Base-by-base conservation (phyloP, 352 stramenopile species). In the Globisporangium takayamanum region DNA sequence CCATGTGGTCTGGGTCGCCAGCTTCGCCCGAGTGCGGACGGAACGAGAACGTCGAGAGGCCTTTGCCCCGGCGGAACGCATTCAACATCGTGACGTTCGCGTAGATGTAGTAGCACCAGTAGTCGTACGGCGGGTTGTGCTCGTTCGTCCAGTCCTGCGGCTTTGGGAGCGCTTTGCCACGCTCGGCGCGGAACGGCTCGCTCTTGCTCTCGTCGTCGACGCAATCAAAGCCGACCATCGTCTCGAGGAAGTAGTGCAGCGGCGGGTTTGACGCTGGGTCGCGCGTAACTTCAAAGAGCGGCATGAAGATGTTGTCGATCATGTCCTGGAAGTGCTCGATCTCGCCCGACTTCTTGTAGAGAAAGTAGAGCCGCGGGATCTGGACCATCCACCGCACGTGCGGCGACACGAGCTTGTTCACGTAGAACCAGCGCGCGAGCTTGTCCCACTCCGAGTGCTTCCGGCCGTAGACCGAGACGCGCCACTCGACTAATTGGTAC, bases 301-400 rank as follows among this genome's bases (percentile, higher is more conserved):
- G 97, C 60, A 85, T 60, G 69, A 99, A 99, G 36, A 99, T 98
- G 76, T 99, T 97, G 70, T 98, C 83, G 18, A 99, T 73, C 94
- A 99, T 98, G 59, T 99, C 85, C 64, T 98, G 80, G 68, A 99
- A 99, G 53, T 92, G 96, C 48, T 98, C 68, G 26, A 97, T 75
- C 63, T 96, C 78, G n/a, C 88, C 78, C 18, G 78, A 70, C 62
- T 90, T 92, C 66, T 97, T 97, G 80, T 98, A 99, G 47, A 99
- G 82, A 50, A 96, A 89, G 80, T 98, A 99, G 28, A 99, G 75
- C 16, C 97, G 83, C 36, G 97, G 96, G 58, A 97, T 96, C 74
- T 99, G 97, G 48, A 99, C 88, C 70, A 99, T 86, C 97, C 97
- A 99, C 28, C 97, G 95, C 20, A 98, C 84, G 72, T 99, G 98